phyloP scores from a whole-genome alignment of 331 rosid species.

The Cydonia oblonga region DNA sequence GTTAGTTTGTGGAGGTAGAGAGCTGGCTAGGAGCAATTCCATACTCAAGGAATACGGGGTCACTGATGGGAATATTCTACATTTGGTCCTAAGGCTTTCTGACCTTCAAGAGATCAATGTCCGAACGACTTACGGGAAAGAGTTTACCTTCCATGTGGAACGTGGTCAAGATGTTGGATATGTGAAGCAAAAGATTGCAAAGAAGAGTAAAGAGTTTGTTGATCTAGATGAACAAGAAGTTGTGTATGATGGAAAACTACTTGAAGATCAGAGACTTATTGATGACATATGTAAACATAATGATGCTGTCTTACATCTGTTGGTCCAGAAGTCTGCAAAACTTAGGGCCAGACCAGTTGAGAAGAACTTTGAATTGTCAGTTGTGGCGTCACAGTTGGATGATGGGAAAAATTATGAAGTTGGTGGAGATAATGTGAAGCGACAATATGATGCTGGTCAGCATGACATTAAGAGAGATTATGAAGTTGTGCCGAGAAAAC shows the following conservation, averaged over 20 bases:
- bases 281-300: constrained; percentile 53
- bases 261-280: constrained; percentile 74
- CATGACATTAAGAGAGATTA: constrained; percentile 19
- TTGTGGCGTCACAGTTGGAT: constrained; percentile 38
- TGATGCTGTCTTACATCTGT: constrained; percentile 66
- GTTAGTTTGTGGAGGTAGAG: constrained; percentile 88
- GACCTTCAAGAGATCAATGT: constrained; percentile 79
- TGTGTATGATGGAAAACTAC: constrained; percentile 59
- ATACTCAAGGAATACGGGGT: constrained; percentile 75
- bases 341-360: constrained; percentile 42
- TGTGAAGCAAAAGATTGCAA: constrained; percentile 66
- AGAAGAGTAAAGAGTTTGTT: constrained; percentile 47
- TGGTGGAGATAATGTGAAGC: constrained; percentile 20
- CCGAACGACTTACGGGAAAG: constrained; percentile 52
- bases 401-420: constrained; percentile 17
- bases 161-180: constrained; percentile 64
- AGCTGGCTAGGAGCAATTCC: constrained; percentile 62
- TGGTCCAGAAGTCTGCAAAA: constrained; percentile 60
- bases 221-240: constrained; percentile 75
- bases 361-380: constrained; percentile 62
- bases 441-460: constrained; percentile 23
- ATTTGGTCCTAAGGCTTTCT: constrained; percentile 65
- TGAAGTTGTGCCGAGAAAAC: constrained; percentile 22
- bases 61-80: constrained; percentile 68
- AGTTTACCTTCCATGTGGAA: constrained; percentile 56